Base-by-base conservation (phyloP, 768 basidiomycete species). In the Rhizopogon vesiculosus region DNA sequence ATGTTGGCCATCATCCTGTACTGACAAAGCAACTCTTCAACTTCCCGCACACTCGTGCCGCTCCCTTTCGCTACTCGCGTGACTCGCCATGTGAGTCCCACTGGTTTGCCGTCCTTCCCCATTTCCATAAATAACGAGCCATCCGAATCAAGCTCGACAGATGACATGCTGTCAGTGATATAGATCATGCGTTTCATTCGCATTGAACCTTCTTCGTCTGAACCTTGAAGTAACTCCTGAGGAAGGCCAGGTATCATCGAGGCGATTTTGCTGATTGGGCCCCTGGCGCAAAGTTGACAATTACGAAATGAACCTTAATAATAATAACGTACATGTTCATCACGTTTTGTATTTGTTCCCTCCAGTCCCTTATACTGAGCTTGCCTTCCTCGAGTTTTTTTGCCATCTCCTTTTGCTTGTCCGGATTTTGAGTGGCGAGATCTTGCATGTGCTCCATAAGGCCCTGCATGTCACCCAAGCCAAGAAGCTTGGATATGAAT, bases 391-490 rank as follows among this genome's bases (percentile, higher is more conserved):
- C 90, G 42, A 98, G 83, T 73, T 96, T 97, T 79, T 97, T 96
- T 19, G 91, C 89, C 84, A 98, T 95, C 69, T 96, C 94, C 67
- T 98, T 96, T 72, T 98, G 92, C 69, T 93, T 90, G 68, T 98
- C 96, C 0, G 96, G 95, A 62, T 97, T 93, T 62, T 92, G 90
- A 13, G 87, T 83, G 0, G 92, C 93, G 41, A 96, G 77, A 69
- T 97, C 97, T 68, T 98, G 94, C 91, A 98, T 97, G 66, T 98
- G 93, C 71, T 98, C 96, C 85, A 98, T 91, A 9, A 99, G 76
- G 16, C 96, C 96, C 68, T 96, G 92, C 76, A 99, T 83, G 69
- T 99, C 97, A 19, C 97, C 97, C 66, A 98, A 78, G 19, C 97
- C 97, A 28, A 99, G 78, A 45, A 99, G 76, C 69, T 98, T 98